phyloP scores from a whole-genome alignment of 805 yeast species.

The Phaffomyces thermotolerans region DNA sequence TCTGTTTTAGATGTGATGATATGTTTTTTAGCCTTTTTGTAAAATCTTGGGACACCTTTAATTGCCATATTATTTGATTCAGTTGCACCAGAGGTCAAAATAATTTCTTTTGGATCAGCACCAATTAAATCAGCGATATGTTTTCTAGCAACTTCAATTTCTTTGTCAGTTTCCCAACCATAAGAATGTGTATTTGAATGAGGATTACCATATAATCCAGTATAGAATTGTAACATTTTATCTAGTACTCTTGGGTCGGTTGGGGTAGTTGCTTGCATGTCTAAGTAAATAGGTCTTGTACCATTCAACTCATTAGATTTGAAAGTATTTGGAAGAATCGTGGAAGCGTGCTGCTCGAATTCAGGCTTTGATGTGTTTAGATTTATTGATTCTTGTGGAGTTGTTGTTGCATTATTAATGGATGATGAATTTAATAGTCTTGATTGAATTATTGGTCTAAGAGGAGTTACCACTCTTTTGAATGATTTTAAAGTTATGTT shows the following conservation, averaged over 20 bases:
- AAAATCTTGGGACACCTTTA: constrained; percentile 94
- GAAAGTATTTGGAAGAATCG: constrained; percentile 32
- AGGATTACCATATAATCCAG: constrained; percentile 96
- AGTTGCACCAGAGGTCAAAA: constrained; percentile 97
- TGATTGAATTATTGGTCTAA: constrained; percentile 1
- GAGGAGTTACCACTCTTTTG: constrained; percentile 1
- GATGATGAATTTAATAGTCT: constrained; percentile 14
- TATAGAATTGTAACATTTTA: constrained; percentile 75
- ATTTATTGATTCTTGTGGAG: constrained; percentile 8
- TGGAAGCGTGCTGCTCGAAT: constrained; percentile 20
- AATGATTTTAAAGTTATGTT: constrained; percentile 1
- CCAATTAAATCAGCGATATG: constrained; percentile 77
- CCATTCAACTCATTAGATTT: constrained; percentile 42
- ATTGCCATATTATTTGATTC: constrained; percentile 92
- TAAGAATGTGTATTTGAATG: constrained; percentile 95
- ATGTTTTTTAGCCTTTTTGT: constrained; percentile 83
- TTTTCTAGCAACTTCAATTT: constrained; percentile 79
- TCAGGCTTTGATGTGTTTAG: constrained; percentile 2
- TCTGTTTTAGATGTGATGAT: constrained; percentile 95
- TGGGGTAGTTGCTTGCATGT: constrained; percentile 98
- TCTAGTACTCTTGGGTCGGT: constrained; percentile 95
- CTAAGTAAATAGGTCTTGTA: constrained; percentile 87
- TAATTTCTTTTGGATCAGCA: constrained; percentile 95
- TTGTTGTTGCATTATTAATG: constrained; percentile 14
- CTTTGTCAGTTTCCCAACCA: constrained; percentile 98